Conservation (phyloP, 1,139 yeast genomes). For the Magnusiomyces starmeri region DNA sequence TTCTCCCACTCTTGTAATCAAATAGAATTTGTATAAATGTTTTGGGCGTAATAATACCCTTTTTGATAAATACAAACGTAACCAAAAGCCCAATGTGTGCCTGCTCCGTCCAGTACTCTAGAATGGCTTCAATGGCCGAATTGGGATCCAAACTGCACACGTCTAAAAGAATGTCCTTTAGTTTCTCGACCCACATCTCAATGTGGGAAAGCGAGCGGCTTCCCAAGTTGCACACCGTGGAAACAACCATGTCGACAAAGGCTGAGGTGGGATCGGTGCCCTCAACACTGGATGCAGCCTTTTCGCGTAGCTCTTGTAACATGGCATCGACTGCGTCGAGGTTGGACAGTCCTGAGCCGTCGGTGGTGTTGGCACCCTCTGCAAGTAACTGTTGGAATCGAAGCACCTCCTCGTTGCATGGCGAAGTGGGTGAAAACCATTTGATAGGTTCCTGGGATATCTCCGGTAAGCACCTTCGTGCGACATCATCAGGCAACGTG, state of each 20-base stretch:
- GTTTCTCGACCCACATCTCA: slow-evolving; percentile 56
- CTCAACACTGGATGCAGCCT: slow-evolving; percentile 23
- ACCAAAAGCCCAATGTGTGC: slow-evolving; percentile 76
- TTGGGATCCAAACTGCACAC: slow-evolving; percentile 24
- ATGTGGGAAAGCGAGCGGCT: slow-evolving; percentile 87
- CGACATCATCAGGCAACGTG: slow-evolving; percentile 50
- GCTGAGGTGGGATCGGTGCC: slow-evolving; percentile 40
- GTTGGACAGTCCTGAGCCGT: slow-evolving; percentile 23
- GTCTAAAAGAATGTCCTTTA: slow-evolving; percentile 45
- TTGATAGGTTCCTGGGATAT: slow-evolving; percentile 50
- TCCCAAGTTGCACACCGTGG: slow-evolving; percentile 74
- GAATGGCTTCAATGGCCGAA: slow-evolving; percentile 50
- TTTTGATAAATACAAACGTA: slow-evolving; percentile 53
- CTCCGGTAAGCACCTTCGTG: slow-evolving; percentile 35
- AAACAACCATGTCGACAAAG: slow-evolving; percentile 55
- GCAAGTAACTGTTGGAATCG: slow-evolving; percentile 29
- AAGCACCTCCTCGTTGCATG: slow-evolving; percentile 36
- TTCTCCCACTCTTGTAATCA: slow-evolving; percentile 17
- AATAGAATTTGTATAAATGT: slow-evolving; percentile 10
- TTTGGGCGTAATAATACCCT: slow-evolving; percentile 22
- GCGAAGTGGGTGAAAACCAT: slow-evolving; percentile 31
- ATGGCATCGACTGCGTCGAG: slow-evolving; percentile 32
- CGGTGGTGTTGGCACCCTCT: slow-evolving; percentile 24
- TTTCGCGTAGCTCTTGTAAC: slow-evolving; percentile 30
- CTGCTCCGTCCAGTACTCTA: slow-evolving; percentile 72